Conservation (phyloP, 352 stramenopile genomes). For the Thraustochytrium striatum region DNA sequence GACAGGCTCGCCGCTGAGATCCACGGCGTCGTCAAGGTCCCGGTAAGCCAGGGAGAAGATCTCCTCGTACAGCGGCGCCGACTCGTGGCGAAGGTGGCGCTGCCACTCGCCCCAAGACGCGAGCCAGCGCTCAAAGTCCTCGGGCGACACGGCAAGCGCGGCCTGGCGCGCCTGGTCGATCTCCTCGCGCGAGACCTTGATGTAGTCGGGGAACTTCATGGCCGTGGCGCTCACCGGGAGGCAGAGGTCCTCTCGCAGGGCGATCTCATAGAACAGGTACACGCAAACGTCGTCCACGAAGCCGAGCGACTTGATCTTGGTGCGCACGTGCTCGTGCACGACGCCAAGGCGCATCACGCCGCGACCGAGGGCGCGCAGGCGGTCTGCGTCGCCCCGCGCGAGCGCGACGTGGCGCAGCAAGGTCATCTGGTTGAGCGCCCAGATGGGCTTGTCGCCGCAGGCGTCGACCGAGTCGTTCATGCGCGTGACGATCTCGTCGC, state of each 20-base stretch:
- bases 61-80: no score
- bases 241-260: neutral
- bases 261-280: constrained; percentile 1
- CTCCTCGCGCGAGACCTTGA: neutral
- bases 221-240: neutral
- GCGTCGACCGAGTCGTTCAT: constrained; percentile 17
- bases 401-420: neutral
- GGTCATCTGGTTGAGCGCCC: constrained; percentile 41
- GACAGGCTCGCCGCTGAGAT: no score
- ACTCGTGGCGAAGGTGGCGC: constrained; percentile 6
- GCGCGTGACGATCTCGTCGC: neutral
- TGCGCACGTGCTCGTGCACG: constrained; percentile 9
- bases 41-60: neutral
- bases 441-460: constrained; percentile 45
- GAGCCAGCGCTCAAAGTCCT: constrained; percentile 9
- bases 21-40: neutral
- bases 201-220: constrained; percentile 23
- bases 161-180: constrained; percentile 8
- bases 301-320: neutral
- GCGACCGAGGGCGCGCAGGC: constrained; percentile 3
- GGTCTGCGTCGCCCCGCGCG: neutral
- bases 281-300: constrained; percentile 26
- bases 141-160: constrained; percentile 4
- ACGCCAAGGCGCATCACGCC: constrained; percentile 32
- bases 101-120: constrained; percentile 25